Percentiles rank a stretch among this genome's conserved stretches.
Conservation (phyloP, 2,329 filamentous ascomycete genomes). For the Hysterium pulicare region DNA sequence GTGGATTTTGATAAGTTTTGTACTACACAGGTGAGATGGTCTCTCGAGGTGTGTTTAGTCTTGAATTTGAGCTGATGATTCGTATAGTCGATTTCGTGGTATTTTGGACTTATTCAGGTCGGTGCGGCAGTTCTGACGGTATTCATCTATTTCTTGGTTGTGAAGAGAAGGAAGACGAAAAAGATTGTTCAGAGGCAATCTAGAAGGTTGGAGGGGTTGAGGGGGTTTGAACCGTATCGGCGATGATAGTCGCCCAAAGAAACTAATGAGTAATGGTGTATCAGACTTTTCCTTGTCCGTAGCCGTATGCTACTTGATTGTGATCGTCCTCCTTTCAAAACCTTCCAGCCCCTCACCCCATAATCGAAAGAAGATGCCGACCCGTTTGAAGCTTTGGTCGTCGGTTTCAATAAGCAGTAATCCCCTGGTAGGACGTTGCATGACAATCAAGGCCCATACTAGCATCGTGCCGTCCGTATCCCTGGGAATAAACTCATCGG, state of each 20-base stretch:
- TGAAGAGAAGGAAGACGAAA: conserved; percentile 27
- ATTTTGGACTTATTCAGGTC: conserved; percentile 34
- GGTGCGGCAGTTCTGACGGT: conserved; percentile 27
- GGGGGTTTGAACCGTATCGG: not conserved
- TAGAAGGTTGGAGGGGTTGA: conserved; percentile 5
- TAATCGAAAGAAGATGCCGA: conserved; percentile 9
- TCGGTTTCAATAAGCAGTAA: conserved; percentile 6
- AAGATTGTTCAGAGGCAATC: conserved; percentile 18
- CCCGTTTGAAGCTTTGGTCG: conserved; percentile 6
- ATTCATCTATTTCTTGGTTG: conserved; percentile 26
- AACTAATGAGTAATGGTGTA: too few species aligned
- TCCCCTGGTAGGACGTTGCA: conserved; percentile 4
- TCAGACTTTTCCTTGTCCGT: too few species aligned
- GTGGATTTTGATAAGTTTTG: conserved; percentile 38
- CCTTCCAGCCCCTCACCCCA: conserved; percentile 2
- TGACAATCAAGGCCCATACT: conserved; percentile 1
- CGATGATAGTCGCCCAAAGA: too few species aligned
- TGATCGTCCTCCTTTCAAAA: conserved; percentile 2
- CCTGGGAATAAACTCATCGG: not conserved
- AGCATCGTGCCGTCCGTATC: not conserved
- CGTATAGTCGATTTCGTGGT: conserved; percentile 31
- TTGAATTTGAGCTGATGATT: conserved; percentile 2
- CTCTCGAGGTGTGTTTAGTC: not conserved
- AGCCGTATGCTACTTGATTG: conserved; percentile 1
- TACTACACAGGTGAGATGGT: conserved; percentile 31